A percentile compares a stretch with the other conserved stretches of the same genome.
Conservation (phyloP, 192 early-diverging fungal genomes). For the Allomyces javanicus region DNA sequence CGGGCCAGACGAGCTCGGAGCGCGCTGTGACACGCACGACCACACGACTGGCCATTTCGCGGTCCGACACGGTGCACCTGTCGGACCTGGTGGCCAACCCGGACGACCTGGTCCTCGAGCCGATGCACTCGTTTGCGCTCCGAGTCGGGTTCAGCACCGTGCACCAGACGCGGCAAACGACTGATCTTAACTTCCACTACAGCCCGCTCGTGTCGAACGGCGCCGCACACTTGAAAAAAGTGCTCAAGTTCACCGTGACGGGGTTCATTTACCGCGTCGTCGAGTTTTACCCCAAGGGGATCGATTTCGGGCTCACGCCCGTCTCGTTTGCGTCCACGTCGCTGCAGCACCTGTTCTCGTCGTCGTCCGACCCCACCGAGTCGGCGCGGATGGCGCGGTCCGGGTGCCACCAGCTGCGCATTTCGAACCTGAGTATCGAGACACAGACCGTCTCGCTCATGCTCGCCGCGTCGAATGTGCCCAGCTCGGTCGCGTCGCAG, state of each 20-base stretch:
- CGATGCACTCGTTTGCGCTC: not conserved
- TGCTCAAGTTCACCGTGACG: not conserved
- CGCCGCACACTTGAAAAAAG: not conserved
- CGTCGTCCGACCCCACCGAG: not conserved
- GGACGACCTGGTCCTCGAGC: not conserved
- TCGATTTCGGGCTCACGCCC: slow-evolving; percentile 30
- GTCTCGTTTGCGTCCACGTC: slow-evolving; percentile 2
- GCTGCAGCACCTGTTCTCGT: not conserved
- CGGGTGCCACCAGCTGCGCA: not conserved
- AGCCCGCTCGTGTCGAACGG: not conserved
- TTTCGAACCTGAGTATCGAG: slow-evolving; percentile 32
- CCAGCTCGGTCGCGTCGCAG: not conserved
- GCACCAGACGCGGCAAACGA: not conserved
- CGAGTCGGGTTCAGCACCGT: not conserved
- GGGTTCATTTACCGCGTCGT: slow-evolving; percentile 24
- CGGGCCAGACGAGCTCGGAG: not conserved
- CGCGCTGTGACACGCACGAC: not conserved
- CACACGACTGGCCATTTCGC: not conserved
- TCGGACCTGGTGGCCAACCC: not conserved
- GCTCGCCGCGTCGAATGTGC: slow-evolving; percentile 9
- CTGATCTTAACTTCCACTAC: not conserved
- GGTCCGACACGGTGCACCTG: not conserved
- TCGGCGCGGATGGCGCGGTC: not conserved
- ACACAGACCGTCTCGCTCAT: slow-evolving; percentile 29
- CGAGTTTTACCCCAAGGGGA: slow-evolving; percentile 26